Evolutionary conservation across 2,329 filamentous ascomycete genomes (phyloP).

Genomic region (Aspergillus jensenii): DNA sequence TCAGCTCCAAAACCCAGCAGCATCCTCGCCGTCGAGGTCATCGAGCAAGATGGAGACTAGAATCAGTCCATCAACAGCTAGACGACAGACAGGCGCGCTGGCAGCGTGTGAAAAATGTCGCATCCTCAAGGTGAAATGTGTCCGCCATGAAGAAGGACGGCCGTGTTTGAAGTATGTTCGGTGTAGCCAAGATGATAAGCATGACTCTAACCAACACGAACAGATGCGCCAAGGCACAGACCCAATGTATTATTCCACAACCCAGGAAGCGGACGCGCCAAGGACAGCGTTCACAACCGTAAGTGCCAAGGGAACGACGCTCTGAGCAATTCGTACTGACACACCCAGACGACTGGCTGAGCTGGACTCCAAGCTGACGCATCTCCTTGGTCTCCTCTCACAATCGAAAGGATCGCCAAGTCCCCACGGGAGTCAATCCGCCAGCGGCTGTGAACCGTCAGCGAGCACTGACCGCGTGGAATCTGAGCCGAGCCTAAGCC

Average conservation of each 20-base stretch:
- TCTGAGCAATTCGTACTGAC: background rate
- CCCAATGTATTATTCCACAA: background rate
- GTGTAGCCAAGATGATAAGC: too few species aligned
- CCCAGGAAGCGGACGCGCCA: background rate
- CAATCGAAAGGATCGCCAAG: background rate
- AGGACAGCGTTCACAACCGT: background rate
- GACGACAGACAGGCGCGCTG: background rate
- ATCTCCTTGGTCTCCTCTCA: background rate
- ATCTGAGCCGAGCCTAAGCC: background rate
- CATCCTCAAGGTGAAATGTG: constrained; percentile 2
- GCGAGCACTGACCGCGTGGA: background rate
- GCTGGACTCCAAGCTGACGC: background rate
- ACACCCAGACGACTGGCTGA: background rate
- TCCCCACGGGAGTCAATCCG: background rate
- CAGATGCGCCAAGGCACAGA: background rate
- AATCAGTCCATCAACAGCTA: background rate
- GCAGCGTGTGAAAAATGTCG: constrained; percentile 7
- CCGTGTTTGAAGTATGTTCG: background rate
- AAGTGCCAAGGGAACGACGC: background rate
- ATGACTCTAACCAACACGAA: background rate
- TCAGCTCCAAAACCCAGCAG: too few species aligned
- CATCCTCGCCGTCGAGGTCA: too few species aligned
- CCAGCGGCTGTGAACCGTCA: background rate
- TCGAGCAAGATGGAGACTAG: background rate
- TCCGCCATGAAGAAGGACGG: background rate